Conservation (phyloP, 495 filamentous ascomycete species). For the Aspergillus cavernicola region DNA sequence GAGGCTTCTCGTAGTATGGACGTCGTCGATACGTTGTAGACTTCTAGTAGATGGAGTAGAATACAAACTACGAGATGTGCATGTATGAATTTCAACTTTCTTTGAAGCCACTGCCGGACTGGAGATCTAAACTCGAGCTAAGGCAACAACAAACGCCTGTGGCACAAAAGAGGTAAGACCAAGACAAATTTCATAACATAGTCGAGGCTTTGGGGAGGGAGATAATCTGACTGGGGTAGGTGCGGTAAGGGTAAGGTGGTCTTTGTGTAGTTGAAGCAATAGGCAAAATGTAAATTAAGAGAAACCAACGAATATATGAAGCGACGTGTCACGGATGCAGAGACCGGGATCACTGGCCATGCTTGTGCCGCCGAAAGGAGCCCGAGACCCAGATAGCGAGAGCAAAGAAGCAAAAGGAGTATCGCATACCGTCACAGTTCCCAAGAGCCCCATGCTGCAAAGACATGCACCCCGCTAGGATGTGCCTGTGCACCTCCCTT, state of each 20-base stretch:
- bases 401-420: not conserved
- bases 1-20: too few species aligned
- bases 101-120: constrained; percentile 23
- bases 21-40: too few species aligned
- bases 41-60: too few species aligned
- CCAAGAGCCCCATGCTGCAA: not conserved
- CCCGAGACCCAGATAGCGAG: not conserved
- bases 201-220: constrained; percentile 16
- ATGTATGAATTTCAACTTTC: constrained; percentile 19
- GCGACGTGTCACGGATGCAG: constrained; percentile 17
- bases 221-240: constrained; percentile 13
- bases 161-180: constrained; percentile 21
- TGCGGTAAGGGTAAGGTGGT: constrained; percentile 26
- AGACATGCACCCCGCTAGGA: not conserved
- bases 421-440: not conserved
- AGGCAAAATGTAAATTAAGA: constrained; percentile 25
- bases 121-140: constrained; percentile 27
- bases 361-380: not conserved
- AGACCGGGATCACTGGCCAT: constrained; percentile 9
- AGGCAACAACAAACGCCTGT: constrained; percentile 26
- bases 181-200: constrained; percentile 21
- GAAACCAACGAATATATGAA: constrained; percentile 21
- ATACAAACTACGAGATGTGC: not conserved
- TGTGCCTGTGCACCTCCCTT: not conserved
- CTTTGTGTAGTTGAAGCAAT: constrained; percentile 26